Evolutionary conservation across 371 early-diverging fungal genomes (phyloP), one percentile per base, ranked within the genome.

Genomic region (Mucor mucedo): DNA sequence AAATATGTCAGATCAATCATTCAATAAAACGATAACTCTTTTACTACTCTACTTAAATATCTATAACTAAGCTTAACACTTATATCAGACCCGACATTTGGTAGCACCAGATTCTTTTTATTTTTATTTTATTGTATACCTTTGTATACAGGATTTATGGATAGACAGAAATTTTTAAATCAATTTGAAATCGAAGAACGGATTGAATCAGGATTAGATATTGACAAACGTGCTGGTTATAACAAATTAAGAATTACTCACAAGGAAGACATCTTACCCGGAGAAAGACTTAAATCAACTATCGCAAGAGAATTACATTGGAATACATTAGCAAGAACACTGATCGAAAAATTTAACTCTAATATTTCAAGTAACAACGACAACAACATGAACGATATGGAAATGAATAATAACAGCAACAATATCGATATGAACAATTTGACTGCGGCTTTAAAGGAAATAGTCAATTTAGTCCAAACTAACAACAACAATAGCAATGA

Each of bases 271-370:
- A n/a, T n/a, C n/a, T n/a, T n/a, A n/a, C 16, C 4, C 16, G 16
- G 45, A 45, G 45, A 45, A 16, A 45, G 45, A 45, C 14, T 45
- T 16, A 45, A 45, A 45, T 45, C 45, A 16, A 45, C 45, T 16
- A 14, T 1, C 5, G 16, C 14, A 45, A 14, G 45, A 45, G 45
- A 45, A 16, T 5, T 16, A 45, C 45, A 45, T 16, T 45, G 45
- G 45, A 16, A 45, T 45, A 16, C 45, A 3, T 16, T 45, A 14
- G 16, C 16, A 45, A 14, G 16, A 45, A 5, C 45, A 16, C 16
- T 45, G 16, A 6, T 45, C 5, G 45, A 21, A 45, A 45, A 45
- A 45, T 45, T 16, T 16, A 45, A 45, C 14, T 5, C 4, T 2
- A 21, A 45, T 16, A 16, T 45, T 16, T 5, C 16, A 45, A 45